Evolutionary conservation across 2,329 filamentous ascomycete genomes (phyloP), one percentile per base, ranked within the genome.

Genomic region (Epichloe typhina): DNA sequence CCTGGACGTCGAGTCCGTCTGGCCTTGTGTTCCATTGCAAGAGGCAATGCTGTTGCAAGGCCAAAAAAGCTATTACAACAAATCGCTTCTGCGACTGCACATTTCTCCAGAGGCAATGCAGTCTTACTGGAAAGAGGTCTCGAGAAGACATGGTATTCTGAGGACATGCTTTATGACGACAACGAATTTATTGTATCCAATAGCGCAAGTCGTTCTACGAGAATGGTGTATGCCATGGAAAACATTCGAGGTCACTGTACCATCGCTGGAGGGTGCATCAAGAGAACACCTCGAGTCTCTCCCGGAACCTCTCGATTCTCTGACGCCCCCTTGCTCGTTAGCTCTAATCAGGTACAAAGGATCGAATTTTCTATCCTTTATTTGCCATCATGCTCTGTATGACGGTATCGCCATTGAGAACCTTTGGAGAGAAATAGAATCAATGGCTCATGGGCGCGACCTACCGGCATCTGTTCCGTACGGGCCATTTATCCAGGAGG

Each of bases 11-110:
- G 66, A 76, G 33, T 71, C 69, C 1, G 72, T 95, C 8, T 67
- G 90, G 5, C 89, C 89, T 1, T 95, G 90, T 61, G 94, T 88
- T 1, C 86, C 89, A 1, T 69, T 96, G 0, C 90, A 96, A 63
- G 86, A 94, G 68, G 85, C 84, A 1, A 95, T 95, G 88, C 71
- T 95, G 0, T 77, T 79, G 8, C 58, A 70, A 54, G 65, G 65
- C 1, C 63, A 69, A 11, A 66, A 67, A 1, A 72, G 80, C 2
- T 95, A 95, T 62, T 80, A 77, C 59, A 95, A 95, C 62, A 78
- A 77, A 46, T 79, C 87, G 51, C 65, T 83, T 0, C 77, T 95
- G 54, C 71, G 74, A 5, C 61, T 94, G 6, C 66, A 65, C 4
- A 70, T 73, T 1, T 65, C 80, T 36, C 52, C 77, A 0, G 57